Base-by-base conservation (phyloP, 129 eudicot species). In the Silybum marianum region DNA sequence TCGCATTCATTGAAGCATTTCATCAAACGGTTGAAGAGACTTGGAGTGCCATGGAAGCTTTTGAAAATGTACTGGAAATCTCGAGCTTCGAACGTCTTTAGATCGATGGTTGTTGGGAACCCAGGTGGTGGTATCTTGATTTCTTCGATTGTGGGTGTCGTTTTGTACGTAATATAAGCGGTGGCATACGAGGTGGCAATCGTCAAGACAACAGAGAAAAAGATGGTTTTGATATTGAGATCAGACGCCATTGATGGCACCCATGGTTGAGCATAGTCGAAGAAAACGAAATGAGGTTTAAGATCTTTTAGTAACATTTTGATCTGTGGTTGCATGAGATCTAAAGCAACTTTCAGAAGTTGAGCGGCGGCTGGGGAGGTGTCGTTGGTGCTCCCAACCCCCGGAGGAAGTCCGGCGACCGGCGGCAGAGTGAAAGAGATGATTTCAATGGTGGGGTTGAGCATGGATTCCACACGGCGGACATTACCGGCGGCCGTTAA, bases 221-320 rank as follows among this genome's bases (percentile, higher is more conserved):
- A 75, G 3, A 85, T 80, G 1, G 90, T 73, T 71, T 80, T 84
- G 73, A 88, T 88, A 4, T 84, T 86, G 26, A 88, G 69, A 13
- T 84, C 73, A 44, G 78, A 44, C 0, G 87, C 89, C 9, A 84
- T n/a, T 13, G 54, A 7, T 0, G 95, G 90, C 12, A 88, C 79
- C 95, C 95, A 90, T 16, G 85, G 51, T 38, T 90, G 95, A 1
- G 89, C 92, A 65, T 86, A 90, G 54, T 90, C 95, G 18, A 90
- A 88, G 42, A 88, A 19, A 3, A 90, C 83, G 18, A 88, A 74
- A 32, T 86, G 36, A 60, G 94, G 94, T 72, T 86, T 80, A 10
- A 90, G 87, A 16, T 90, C 14, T 1, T 69, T 2, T 14, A 90
- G 68, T 1, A 90, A 51, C 12, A 84, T 71, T 54, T 82, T 84